Evolutionary conservation across 345 rosid species (phyloP), one percentile per base, ranked within the genome.

Genomic region (Alliaria petiolata): DNA sequence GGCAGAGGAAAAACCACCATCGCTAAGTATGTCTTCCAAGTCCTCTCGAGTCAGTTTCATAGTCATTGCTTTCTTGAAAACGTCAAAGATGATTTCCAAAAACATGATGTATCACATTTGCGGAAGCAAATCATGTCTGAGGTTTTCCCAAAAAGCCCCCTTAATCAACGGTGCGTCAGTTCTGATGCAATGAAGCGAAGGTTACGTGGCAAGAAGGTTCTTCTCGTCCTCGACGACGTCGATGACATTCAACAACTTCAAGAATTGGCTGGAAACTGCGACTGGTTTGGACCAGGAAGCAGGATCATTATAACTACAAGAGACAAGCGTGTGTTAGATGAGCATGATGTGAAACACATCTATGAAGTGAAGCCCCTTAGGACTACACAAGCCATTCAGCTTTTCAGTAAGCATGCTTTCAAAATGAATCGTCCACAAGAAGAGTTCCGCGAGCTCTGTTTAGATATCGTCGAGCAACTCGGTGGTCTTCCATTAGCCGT

Each of bases 401-500:
- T 70, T 56, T 57, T 76, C 36, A 47, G 75, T 11, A 31, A 45
- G 42, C 54, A 76, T 57, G 72, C 80, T 34, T 76, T 70, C 30
- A 53, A 46, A 46, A 50, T 33, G 14, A 45, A 22, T 12, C 51
- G 9, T 33, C 76, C 62, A 16, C 59, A 4, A 36, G 49, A 31
- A 28, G 77, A 33, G 8, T 71, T 35, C 40, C 42, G 30, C 35
- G 31, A 67, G 17, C 67, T 46, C 2, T 72, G 72, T 28, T 0
- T 33, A 25, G 54, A 15, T 50, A 17, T 69, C 11, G 71, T 76
- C 4, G 39, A 56, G 31, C 70, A 67, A 6, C 76, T 75, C 31
- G 52, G 69, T 57, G 83, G 83, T 34, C 75, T 80, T 68, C 83
- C 83, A 2, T 58, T 80, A 51, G 80, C 80, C 10, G 22, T 76